Conservation (phyloP, 2,329 filamentous ascomycete genomes). For the Colletotrichum phormii region DNA sequence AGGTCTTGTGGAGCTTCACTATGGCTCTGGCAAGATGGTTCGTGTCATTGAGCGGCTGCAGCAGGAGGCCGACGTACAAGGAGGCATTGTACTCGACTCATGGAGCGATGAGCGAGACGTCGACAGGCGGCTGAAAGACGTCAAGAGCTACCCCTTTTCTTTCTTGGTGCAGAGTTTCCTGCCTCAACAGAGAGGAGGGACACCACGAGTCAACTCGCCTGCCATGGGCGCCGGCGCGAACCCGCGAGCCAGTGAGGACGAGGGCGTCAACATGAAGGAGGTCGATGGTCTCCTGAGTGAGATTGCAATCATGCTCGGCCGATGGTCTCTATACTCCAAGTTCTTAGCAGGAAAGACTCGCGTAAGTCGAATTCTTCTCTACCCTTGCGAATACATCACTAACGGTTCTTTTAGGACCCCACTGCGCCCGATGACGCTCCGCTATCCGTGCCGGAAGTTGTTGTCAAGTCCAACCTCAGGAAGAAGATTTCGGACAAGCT, state of each 20-base stretch:
- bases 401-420: constrained; percentile 57
- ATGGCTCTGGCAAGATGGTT: constrained; percentile 92
- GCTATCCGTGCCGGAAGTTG: constrained; percentile 77
- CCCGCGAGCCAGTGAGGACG: constrained; percentile 80
- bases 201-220: constrained; percentile 81
- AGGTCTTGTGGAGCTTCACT: constrained; percentile 91
- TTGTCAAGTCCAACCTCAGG: constrained; percentile 82
- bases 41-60: constrained; percentile 93
- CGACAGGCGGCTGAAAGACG: constrained; percentile 88
- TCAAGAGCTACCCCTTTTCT: constrained; percentile 97
- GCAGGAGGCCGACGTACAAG: constrained; percentile 94
- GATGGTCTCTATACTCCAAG: constrained; percentile 92
- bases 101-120: constrained; percentile 92
- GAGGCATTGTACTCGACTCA: constrained; percentile 93
- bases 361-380: constrained; percentile 59
- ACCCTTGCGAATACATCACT: constrained; percentile 36
- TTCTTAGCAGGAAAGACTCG: constrained; percentile 90
- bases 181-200: constrained; percentile 73
- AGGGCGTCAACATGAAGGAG: constrained; percentile 96
- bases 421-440: constrained; percentile 63
- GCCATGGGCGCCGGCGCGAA: constrained; percentile 68
- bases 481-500: constrained; percentile 83
- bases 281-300: constrained; percentile 89
- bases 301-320: constrained; percentile 89
- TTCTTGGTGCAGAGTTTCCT: constrained; percentile 96